Base-by-base conservation (phyloP, 176 grass and related monocot genomes). In the Neostapfia colusana region DNA sequence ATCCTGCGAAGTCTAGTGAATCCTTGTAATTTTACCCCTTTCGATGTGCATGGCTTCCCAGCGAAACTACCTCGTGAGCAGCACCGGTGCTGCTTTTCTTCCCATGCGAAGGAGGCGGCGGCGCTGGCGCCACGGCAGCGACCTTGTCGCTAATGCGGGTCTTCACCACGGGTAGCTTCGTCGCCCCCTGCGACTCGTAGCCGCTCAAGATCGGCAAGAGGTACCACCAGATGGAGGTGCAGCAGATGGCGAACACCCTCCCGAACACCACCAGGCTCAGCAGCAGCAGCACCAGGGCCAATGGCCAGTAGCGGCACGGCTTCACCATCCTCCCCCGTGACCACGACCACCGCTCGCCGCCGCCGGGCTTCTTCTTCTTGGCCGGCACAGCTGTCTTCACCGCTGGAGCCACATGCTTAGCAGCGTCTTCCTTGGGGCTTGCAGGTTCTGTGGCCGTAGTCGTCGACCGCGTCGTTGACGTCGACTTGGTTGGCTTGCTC, bases 161-260 rank as follows among this genome's bases (percentile, higher is more conserved):
- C 27, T 83, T 80, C 31, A 28, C 27, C 53, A 43, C 31, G n/a
- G 70, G 49, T 6, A 69, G 8, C 39, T 51, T 74, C 58, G 37
- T 10, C 37, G 23, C 57, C 35, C 24, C 24, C 11, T 17, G 75
- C 37, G 14, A 27, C 53, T 80, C 64, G 16, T 67, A 77, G 18
- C 54, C 67, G 10, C 65, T 87, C 81, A 97, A 68, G 63, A 73
- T 78, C 2, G 95, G 95, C 53, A 86, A 40, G 86, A 94, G 84
- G 80, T 98, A 98, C 95, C 95, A 98, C 87, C 89, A 94, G 3
- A 92, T 73, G 63, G 89, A 80, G 51, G 91, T 80, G 91, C 85
- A 98, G 89, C 95, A 98, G 38, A 98, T 82, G 28, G 95, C 91
- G 79, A 94, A 94, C 80, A 79, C 79, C 73, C 80, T 76, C 53